Base-by-base conservation (phyloP, 2,329 filamentous ascomycete genomes). In the Pseudogymnoascus sp. region DNA sequence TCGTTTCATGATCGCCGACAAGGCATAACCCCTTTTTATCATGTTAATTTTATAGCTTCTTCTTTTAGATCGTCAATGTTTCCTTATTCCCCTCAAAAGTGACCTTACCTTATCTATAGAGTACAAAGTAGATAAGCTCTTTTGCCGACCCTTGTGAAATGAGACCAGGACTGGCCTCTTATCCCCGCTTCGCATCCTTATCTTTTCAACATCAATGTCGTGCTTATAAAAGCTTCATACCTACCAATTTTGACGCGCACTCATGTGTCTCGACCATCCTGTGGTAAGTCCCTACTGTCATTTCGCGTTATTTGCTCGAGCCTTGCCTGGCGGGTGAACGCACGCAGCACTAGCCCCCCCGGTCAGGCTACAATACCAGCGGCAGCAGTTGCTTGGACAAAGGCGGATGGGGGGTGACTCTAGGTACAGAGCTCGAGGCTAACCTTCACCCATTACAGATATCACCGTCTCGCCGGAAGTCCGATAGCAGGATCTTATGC, bases 401-500 rank as follows among this genome's bases (percentile, higher is more conserved):
- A 56, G 28, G 28, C 24, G 50, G n/a, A 35, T 22, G 28, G 16
- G 19, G 19, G 19, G 19, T 19, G 19, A 19, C 28, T 33, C 46
- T 19, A 19, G 26, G n/a, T 33, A 16, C 8, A 14, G 28, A 56
- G 50, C 50, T 33, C 11, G 22, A n/a, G n/a, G 59, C 59, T 60
- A 12, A 60, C 38, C 16, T 24, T 40, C 14, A 40, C 26, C 12
- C 38, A 26, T 60, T 26, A 40, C 35, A 60, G 59, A 60, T 41
- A 60, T 40, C 22, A 60, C 59, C 59, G 59, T 60, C 59, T 60
- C 22, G 22, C 38, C 35, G 59, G 59, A 24, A 38, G 35, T 40
- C 35, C 35, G 14, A 60, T 41, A 60, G 26, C 60, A 33, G 24
- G 60, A 60, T 61, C 78, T 79, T 78, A 88, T 88, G 85, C 81